phyloP scores from a whole-genome alignment of 129 eudicot species.

The Flaveria sonorensis region DNA sequence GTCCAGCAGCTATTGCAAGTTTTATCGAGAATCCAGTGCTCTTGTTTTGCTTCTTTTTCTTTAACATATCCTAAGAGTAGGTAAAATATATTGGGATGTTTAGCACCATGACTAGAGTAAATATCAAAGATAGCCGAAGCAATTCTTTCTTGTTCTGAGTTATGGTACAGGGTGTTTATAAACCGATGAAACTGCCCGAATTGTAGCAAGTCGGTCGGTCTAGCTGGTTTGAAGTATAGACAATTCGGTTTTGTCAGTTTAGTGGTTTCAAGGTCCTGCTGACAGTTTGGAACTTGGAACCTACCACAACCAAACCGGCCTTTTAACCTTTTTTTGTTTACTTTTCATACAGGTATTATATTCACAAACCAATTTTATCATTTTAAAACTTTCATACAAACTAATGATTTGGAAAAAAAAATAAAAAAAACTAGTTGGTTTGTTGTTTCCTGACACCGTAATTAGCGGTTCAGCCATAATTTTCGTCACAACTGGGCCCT shows the following conservation, averaged over 20 bases:
- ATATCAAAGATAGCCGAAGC: neutral
- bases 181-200: neutral
- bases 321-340: neutral
- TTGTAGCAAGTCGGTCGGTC: neutral
- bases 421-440: neutral
- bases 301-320: neutral
- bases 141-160: neutral
- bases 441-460: neutral
- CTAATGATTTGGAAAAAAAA: neutral
- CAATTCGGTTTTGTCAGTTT: neutral
- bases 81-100: conserved; percentile 6
- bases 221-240: neutral
- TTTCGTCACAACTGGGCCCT: neutral
- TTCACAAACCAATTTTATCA: neutral
- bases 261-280: neutral
- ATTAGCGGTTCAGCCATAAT: neutral
- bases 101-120: conserved; percentile 8
- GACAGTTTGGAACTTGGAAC: neutral
- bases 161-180: neutral
- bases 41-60: conserved; percentile 47
- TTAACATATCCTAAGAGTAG: conserved; percentile 52
- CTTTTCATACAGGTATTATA: neutral
- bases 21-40: conserved; percentile 55
- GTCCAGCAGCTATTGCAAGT: conserved; percentile 65
- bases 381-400: neutral